Evolutionary conservation across 306 rosid genomes (phyloP).

Genomic region (apple (Malus domestica)): ASM211411v1 NC_041798.1:2832001-2832500

Average conservation of each 20-base stretch:
- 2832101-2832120: no score
- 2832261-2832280: not conserved
- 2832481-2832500: not conserved
- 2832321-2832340: not conserved
- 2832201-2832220: not conserved
- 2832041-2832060: not conserved
- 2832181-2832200: not conserved
- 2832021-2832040: no score
- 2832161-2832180: no score
- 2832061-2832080: not conserved
- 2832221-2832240: no score
- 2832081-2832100: not conserved
- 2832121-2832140: no score
- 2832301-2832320: not conserved
- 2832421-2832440: not conserved
- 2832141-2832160: no score
- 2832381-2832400: not conserved
- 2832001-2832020: not conserved
- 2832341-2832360: not conserved
- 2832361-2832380: not conserved
- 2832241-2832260: not conserved
- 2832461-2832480: not conserved
- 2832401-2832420: not conserved
- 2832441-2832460: not conserved
- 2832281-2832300: not conserved